These are phyloP conservation scores for Candida vaughaniae DNA, from an alignment of 805 yeast species.

Conservation along the genomic window DNA sequence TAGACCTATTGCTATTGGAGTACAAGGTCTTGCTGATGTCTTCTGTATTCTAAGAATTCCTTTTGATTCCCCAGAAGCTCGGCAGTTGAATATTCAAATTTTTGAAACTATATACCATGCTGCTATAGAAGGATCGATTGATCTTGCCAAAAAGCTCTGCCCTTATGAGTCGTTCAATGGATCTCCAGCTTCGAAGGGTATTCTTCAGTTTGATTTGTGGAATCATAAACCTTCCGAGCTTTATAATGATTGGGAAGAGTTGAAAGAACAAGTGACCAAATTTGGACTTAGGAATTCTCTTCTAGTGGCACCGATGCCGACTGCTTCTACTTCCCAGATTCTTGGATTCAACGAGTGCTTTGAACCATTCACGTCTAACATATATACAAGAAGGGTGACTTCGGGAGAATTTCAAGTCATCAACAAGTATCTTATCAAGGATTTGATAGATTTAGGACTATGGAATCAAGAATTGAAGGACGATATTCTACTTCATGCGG, in stretches of 20 bases:
- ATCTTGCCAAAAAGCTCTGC: slow-evolving; percentile 70
- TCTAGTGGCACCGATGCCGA: slow-evolving; percentile 94
- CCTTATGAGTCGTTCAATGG: slow-evolving; percentile 73
- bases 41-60: slow-evolving; percentile 80
- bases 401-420: slow-evolving; percentile 95
- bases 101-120: slow-evolving; percentile 97
- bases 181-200: slow-evolving; percentile 87
- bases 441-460: slow-evolving; percentile 74
- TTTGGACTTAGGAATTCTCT: slow-evolving; percentile 85
- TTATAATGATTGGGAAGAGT: slow-evolving; percentile 76
- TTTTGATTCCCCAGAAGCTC: slow-evolving; percentile 81
- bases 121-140: slow-evolving; percentile 83
- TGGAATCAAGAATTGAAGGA: slow-evolving; percentile 84
- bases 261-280: slow-evolving; percentile 57
- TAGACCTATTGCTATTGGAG: slow-evolving; percentile 96
- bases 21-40: slow-evolving; percentile 94
- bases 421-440: slow-evolving; percentile 80
- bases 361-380: slow-evolving; percentile 93
- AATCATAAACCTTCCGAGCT: slow-evolving; percentile 68
- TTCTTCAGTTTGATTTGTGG: slow-evolving; percentile 89
- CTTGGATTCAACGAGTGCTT: slow-evolving; percentile 93
- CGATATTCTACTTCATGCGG: slow-evolving; percentile 70
- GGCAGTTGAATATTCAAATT: slow-evolving; percentile 72
- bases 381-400: slow-evolving; percentile 84
- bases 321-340: slow-evolving; percentile 96